Conservation (phyloP, 2,329 filamentous ascomycete genomes). For the Trichoderma lentiforme region DNA sequence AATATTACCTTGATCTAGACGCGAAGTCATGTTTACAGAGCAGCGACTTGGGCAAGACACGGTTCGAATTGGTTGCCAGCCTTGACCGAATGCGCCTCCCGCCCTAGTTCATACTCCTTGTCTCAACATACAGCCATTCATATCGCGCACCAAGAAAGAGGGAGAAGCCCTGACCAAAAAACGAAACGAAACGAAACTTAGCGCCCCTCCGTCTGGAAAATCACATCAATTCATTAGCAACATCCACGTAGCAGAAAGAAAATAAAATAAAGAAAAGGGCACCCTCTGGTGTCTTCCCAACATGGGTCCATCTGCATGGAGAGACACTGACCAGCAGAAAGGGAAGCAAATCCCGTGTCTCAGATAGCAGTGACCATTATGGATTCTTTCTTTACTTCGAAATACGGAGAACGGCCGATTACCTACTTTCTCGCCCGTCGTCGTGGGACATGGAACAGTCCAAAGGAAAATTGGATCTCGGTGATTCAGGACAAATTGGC, state of each 20-base stretch:
- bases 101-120: not conserved
- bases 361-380: not conserved
- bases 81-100: not conserved
- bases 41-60: not conserved
- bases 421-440: not conserved
- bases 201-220: not conserved
- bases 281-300: not conserved
- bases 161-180: not conserved
- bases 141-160: not conserved
- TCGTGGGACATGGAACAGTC: not conserved
- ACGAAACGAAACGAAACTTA: not conserved
- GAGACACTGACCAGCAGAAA: not conserved
- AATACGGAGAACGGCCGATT: not conserved
- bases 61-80: not conserved
- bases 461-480: not conserved
- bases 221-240: not conserved
- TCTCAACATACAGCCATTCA: not conserved
- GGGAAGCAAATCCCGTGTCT: not conserved
- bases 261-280: not conserved
- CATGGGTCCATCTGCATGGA: not conserved
- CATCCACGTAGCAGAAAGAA: not conserved
- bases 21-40: not conserved
- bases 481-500: not conserved
- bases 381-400: not conserved
- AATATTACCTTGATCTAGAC: not conserved